Evolutionary conservation across 306 rosid species (phyloP).

Genomic region (Pueraria montana): DNA sequence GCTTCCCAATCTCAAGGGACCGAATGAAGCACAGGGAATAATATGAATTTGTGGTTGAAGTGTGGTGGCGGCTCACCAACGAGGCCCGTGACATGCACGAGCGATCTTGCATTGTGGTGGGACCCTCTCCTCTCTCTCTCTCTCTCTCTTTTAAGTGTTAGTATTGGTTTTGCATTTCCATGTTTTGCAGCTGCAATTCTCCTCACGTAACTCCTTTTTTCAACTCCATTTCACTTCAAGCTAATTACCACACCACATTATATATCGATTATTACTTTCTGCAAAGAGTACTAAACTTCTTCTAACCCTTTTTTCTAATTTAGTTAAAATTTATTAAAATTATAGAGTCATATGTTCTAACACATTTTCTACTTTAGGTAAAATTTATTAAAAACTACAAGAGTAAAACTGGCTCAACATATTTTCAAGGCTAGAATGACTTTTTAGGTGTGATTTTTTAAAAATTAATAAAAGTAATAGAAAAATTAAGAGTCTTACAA

Average conservation of each 20-base stretch:
- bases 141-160: not conserved
- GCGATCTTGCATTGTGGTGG: slow-evolving; percentile 13
- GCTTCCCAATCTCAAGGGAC: slow-evolving; percentile 34
- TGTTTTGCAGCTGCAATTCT: not conserved
- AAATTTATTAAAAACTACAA: too few species aligned
- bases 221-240: not conserved
- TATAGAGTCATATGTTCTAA: too few species aligned
- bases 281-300: too few species aligned
- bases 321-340: too few species aligned
- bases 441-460: too few species aligned
- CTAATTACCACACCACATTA: not conserved
- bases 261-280: too few species aligned
- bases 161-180: slow-evolving; percentile 2
- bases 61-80: slow-evolving; percentile 25
- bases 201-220: not conserved
- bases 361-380: too few species aligned
- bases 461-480: too few species aligned
- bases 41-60: slow-evolving; percentile 34
- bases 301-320: too few species aligned
- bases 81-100: slow-evolving; percentile 44
- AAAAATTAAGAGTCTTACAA: too few species aligned
- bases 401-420: too few species aligned
- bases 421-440: too few species aligned
- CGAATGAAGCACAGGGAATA: slow-evolving; percentile 22
- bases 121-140: not conserved